Conservation (phyloP, 345 rosid species). For the Arabis hirsuta region DNA sequence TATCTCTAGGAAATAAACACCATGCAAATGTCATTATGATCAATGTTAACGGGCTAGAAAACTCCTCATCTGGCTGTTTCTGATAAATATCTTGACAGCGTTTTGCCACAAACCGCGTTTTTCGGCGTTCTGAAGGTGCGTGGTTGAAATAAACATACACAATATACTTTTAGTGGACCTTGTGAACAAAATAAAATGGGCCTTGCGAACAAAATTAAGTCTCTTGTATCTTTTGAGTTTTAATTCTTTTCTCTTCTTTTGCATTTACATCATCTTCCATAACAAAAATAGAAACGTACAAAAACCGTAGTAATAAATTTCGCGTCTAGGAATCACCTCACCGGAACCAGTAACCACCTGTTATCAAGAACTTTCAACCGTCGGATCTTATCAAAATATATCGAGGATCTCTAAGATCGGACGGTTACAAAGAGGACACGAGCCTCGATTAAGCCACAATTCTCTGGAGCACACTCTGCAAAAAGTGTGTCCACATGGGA, state of each 20-base stretch:
- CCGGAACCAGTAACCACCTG: slow-evolving; percentile 8
- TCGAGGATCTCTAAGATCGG: slow-evolving; percentile 70
- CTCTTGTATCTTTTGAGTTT: too few relatives aligned
- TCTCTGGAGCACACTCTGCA: slow-evolving; percentile 82
- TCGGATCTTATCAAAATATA: slow-evolving; percentile 50
- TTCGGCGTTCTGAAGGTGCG: not conserved
- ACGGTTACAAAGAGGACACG: slow-evolving; percentile 82
- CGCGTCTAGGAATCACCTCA: slow-evolving; percentile 29
- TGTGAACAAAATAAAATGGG: too few relatives aligned
- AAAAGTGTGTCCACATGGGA: slow-evolving; percentile 85
- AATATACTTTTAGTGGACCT: slow-evolving; percentile 19
- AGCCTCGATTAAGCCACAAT: slow-evolving; percentile 66
- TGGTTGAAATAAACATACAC: not conserved
- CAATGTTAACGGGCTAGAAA: slow-evolving; percentile 17
- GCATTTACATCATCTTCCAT: slow-evolving; percentile 24
- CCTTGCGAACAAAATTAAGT: slow-evolving; percentile 27
- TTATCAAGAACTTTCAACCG: slow-evolving; percentile 22
- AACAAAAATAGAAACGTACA: slow-evolving; percentile 21
- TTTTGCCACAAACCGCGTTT: not conserved
- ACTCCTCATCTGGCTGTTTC: slow-evolving; percentile 12
- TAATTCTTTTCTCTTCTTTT: not conserved
- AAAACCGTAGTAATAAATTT: slow-evolving; percentile 18
- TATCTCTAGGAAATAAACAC: not conserved
- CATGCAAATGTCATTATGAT: slow-evolving; percentile 20
- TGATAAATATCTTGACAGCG: slow-evolving; percentile 2